Percentiles rank a stretch among this genome's conserved stretches.
Evolutionary conservation across 75 land plant species (phyloP).

Genomic region (Cryptomeria japonica): DNA sequence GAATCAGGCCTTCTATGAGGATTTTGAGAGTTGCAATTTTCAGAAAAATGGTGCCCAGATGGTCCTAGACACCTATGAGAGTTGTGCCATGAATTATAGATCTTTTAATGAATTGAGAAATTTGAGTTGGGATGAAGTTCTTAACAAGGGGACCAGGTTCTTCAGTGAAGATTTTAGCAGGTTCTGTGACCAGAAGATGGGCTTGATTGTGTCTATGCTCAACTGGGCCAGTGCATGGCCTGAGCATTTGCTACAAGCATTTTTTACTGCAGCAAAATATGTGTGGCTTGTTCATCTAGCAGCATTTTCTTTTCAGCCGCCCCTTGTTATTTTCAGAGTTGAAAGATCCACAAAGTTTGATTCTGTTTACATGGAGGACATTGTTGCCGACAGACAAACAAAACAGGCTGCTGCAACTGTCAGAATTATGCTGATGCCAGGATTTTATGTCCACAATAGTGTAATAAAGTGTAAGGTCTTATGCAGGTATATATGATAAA

Average conservation of each 20-base stretch:
- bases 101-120: constrained; percentile 29
- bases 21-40: constrained; percentile 62
- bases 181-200: constrained; percentile 76
- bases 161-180: constrained; percentile 60
- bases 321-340: constrained; percentile 57
- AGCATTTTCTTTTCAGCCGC: constrained; percentile 68
- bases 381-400: constrained; percentile 31
- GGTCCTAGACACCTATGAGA: constrained; percentile 51
- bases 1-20: constrained; percentile 63
- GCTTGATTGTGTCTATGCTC: constrained; percentile 45
- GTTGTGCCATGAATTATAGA: constrained; percentile 43
- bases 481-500: constrained; percentile 32
- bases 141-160: constrained; percentile 49
- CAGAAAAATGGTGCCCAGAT: constrained; percentile 26
- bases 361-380: constrained; percentile 76
- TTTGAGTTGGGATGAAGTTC: constrained; percentile 70
- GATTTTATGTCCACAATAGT: constrained; percentile 28
- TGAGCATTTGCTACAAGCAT: constrained; percentile 61
- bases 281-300: constrained; percentile 77
- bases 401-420: constrained; percentile 13
- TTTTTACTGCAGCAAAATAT: constrained; percentile 69
- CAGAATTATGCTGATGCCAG: constrained; percentile 32
- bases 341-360: constrained; percentile 51
- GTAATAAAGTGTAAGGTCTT: constrained; percentile 46
- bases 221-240: constrained; percentile 61